These are phyloP conservation scores for Pseudovirgaria hyperparasitica DNA, from an alignment of 2,329 filamentous ascomycete species.

Conservation along the genomic window DNA sequence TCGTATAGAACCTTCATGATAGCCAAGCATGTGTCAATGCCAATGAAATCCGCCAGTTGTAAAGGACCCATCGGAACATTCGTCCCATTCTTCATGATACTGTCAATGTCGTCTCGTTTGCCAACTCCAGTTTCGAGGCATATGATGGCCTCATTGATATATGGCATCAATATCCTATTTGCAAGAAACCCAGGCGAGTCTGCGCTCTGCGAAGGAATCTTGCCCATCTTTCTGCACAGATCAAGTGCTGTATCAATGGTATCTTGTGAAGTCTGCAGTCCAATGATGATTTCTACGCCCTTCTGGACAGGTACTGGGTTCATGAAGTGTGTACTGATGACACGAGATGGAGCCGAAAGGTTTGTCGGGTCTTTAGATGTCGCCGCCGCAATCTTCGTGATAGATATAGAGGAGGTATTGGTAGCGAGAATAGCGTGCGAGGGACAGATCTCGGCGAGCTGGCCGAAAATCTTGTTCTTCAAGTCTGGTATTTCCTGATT, in stretches of 20 bases:
- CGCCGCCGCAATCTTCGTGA: constrained; percentile 86
- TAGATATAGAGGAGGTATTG: constrained; percentile 97
- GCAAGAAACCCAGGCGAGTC: constrained; percentile 91
- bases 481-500: constrained; percentile 65
- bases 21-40: constrained; percentile 85
- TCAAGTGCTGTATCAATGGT: constrained; percentile 73
- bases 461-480: constrained; percentile 77
- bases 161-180: constrained; percentile 96
- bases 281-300: constrained; percentile 93
- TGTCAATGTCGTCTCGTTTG: constrained; percentile 80
- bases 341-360: constrained; percentile 68
- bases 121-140: constrained; percentile 92
- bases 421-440: constrained; percentile 84
- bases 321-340: constrained; percentile 97
- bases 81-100: constrained; percentile 98
- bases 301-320: constrained; percentile 96
- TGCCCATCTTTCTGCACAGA: constrained; percentile 87
- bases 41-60: constrained; percentile 91
- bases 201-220: constrained; percentile 74
- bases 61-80: constrained; percentile 97
- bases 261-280: constrained; percentile 73
- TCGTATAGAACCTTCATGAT: constrained; percentile 93
- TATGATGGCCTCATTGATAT: constrained; percentile 96
- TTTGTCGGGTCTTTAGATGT: constrained; percentile 69
- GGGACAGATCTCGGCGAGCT: constrained; percentile 69